Conservation (phyloP, 345 rosid species). For the Camelina hispida region DNA sequence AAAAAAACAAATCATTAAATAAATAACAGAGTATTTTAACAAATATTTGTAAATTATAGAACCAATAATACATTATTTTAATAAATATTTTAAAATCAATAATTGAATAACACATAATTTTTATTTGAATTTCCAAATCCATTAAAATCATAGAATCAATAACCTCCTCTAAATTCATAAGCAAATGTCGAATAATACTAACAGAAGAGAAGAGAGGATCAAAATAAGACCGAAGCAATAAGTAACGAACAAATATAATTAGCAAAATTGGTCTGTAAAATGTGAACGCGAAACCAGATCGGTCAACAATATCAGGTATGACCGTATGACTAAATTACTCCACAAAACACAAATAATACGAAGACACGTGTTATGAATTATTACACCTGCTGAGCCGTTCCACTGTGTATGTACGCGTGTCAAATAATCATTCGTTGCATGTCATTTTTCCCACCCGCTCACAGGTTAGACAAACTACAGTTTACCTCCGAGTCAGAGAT, state of each 20-base stretch:
- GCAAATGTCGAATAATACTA: too few species aligned
- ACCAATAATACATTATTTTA: too few species aligned
- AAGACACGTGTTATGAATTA: neutral
- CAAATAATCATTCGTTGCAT: neutral
- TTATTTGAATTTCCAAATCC: too few species aligned
- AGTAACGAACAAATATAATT: neutral
- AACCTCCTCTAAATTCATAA: too few species aligned
- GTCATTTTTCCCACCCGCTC: constrained; percentile 3
- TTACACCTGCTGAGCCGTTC: neutral
- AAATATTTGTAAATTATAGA: too few species aligned
- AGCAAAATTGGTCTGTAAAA: neutral
- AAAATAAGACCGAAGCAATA: neutral
- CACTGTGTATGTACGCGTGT: neutral
- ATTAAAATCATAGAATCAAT: too few species aligned
- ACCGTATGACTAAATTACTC: constrained; percentile 42
- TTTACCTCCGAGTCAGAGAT: neutral
- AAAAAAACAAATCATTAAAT: too few species aligned
- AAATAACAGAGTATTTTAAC: too few species aligned
- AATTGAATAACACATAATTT: too few species aligned
- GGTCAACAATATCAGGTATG: constrained; percentile 39
- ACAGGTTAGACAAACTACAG: neutral
- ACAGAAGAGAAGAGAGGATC: too few species aligned
- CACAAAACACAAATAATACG: neutral
- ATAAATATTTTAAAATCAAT: too few species aligned
- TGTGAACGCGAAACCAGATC: constrained; percentile 25